Conservation (phyloP, 2,329 filamentous ascomycete genomes). For the Penicillium hesseltinei region DNA sequence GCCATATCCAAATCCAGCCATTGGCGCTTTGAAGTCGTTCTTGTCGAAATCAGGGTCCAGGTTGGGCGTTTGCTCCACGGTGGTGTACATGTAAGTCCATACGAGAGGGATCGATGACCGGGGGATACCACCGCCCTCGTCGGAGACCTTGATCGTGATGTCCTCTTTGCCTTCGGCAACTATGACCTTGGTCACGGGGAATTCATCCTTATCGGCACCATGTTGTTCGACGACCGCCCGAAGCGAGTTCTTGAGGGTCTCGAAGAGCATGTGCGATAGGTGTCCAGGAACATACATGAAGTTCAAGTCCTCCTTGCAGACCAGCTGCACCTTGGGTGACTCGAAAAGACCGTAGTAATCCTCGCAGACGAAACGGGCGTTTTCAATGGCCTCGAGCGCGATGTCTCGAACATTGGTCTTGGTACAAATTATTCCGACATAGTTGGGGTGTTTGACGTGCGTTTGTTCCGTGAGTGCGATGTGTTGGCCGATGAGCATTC, state of each 20-base stretch:
- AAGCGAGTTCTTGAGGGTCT: constrained; percentile 97
- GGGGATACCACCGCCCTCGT: constrained; percentile 95
- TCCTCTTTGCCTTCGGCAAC: constrained; percentile 97
- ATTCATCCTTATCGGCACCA: constrained; percentile 91
- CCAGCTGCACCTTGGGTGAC: constrained; percentile 91
- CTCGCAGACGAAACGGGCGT: constrained; percentile 97
- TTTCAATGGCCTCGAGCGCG: constrained; percentile 95
- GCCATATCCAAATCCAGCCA: constrained; percentile 99
- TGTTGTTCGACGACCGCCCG: constrained; percentile 95
- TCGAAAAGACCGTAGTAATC: constrained; percentile 98
- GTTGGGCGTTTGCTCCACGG: constrained; percentile 90
- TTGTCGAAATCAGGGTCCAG: constrained; percentile 98
- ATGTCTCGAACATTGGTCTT: constrained; percentile 96
- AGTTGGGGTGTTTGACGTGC: constrained; percentile 82
- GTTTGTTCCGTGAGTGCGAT: constrained; percentile 94
- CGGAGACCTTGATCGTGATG: constrained; percentile 97
- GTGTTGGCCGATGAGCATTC: constrained; percentile 98
- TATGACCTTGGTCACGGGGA: constrained; percentile 95
- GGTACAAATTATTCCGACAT: constrained; percentile 98
- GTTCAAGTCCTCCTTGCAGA: constrained; percentile 89
- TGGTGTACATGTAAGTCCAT: constrained; percentile 99
- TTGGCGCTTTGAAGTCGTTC: constrained; percentile 97
- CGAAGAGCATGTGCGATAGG: constrained; percentile 98
- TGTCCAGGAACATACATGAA: constrained; percentile 99
- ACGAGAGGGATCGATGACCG: constrained; percentile 90